These are phyloP conservation scores for Mollisia scopiformis DNA, from an alignment of 2,329 filamentous ascomycete genomes.

Conservation along the genomic window DNA sequence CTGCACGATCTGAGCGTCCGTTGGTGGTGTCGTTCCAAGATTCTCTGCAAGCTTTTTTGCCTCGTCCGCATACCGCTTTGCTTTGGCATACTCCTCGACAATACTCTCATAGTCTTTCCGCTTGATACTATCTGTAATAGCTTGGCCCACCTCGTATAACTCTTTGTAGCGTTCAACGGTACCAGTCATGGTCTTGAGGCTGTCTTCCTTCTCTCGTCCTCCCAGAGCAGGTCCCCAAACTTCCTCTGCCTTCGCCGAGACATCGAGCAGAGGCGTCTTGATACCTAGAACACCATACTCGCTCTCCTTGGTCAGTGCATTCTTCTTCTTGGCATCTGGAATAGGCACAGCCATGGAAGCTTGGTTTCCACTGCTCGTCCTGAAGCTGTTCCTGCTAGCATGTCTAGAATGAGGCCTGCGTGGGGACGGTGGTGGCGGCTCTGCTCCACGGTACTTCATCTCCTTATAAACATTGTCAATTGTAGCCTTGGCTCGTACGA, in stretches of 20 bases:
- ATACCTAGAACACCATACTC: slow-evolving; percentile 90
- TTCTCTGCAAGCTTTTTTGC: slow-evolving; percentile 69
- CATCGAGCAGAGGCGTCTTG: slow-evolving; percentile 83
- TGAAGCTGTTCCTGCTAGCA: slow-evolving; percentile 41
- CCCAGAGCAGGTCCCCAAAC: slow-evolving; percentile 95
- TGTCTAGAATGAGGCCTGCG: slow-evolving; percentile 38
- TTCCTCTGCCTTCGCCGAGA: slow-evolving; percentile 92
- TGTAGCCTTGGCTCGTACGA: slow-evolving; percentile 94
- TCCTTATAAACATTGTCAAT: slow-evolving; percentile 99
- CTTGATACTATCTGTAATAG: slow-evolving; percentile 82
- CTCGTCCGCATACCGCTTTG: slow-evolving; percentile 80
- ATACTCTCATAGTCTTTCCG: slow-evolving; percentile 88
- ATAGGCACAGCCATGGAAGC: slow-evolving; percentile 30
- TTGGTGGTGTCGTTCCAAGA: slow-evolving; percentile 59
- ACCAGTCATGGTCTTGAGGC: slow-evolving; percentile 75
- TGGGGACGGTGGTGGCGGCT: slow-evolving; percentile 47
- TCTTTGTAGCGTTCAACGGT: slow-evolving; percentile 80
- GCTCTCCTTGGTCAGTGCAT: slow-evolving; percentile 88
- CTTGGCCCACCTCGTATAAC: slow-evolving; percentile 78
- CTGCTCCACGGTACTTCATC: slow-evolving; percentile 77
- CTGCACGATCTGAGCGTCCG: slow-evolving; percentile 81
- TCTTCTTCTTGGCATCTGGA: slow-evolving; percentile 73
- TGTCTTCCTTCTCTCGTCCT: slow-evolving; percentile 88
- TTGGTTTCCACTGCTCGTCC: slow-evolving; percentile 42
- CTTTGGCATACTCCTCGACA: slow-evolving; percentile 83